Evolutionary conservation across 495 filamentous ascomycete species (phyloP).

Genomic region (Daldinia decipiens): DNA sequence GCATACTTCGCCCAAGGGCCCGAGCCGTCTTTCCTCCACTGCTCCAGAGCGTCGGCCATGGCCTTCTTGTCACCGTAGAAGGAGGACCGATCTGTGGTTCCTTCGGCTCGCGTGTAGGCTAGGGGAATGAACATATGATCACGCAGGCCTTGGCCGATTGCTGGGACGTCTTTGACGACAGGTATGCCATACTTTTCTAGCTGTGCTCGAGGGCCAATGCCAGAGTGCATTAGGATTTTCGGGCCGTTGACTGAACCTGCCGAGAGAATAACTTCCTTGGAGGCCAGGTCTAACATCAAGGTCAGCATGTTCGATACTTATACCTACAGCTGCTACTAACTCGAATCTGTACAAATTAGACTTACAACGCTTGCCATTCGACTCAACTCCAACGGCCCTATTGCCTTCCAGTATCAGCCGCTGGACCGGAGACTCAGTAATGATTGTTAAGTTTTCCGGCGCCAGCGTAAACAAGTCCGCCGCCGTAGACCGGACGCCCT

Average conservation of each 20-base stretch:
- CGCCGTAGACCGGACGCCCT: constrained; percentile 63
- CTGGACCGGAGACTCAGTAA: constrained; percentile 60
- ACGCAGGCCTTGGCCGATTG: constrained; percentile 65
- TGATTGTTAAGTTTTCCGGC: constrained; percentile 63
- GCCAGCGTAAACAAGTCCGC: constrained; percentile 57
- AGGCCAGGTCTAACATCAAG: constrained; percentile 49
- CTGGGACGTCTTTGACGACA: constrained; percentile 57
- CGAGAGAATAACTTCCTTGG: constrained; percentile 68
- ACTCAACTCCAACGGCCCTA: constrained; percentile 62
- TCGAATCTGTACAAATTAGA: neutral
- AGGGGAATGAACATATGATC: constrained; percentile 60
- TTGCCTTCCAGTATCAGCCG: constrained; percentile 63
- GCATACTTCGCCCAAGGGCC: constrained; percentile 57
- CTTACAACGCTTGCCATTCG: constrained; percentile 49
- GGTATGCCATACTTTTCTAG: constrained; percentile 65
- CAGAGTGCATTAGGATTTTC: constrained; percentile 71
- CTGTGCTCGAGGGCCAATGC: constrained; percentile 66
- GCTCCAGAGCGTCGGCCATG: constrained; percentile 55
- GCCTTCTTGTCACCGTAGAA: constrained; percentile 49
- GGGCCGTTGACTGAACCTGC: constrained; percentile 68
- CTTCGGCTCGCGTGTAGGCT: constrained; percentile 43
- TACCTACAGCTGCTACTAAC: neutral
- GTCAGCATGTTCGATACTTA: too few relatives aligned
- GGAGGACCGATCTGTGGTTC: constrained; percentile 41
- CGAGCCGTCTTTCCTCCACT: constrained; percentile 60